Conservation (phyloP, 495 filamentous ascomycete species). For the Aspergillus egyptiacus region DNA sequence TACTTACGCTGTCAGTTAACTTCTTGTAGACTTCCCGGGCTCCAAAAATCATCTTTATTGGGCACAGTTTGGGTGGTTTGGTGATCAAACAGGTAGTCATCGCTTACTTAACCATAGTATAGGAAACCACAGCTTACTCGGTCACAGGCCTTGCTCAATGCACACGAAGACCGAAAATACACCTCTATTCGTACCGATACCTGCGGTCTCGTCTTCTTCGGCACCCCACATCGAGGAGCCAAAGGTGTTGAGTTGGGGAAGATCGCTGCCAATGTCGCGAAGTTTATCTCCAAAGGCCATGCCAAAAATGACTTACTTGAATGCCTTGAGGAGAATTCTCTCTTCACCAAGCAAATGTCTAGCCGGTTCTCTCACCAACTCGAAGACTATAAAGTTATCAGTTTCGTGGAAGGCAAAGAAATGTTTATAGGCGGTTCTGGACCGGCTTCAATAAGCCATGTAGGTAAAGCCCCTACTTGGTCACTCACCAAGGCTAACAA, state of each 20-base stretch:
- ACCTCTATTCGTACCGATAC: slow-evolving; percentile 34
- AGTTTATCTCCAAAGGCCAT: slow-evolving; percentile 30
- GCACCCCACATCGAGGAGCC: slow-evolving; percentile 40
- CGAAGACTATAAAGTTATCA: slow-evolving; percentile 36
- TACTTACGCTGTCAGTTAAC: background rate
- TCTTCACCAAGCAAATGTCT: slow-evolving; percentile 37
- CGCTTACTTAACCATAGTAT: too few relatives aligned
- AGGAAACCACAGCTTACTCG: background rate
- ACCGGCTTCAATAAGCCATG: slow-evolving; percentile 31
- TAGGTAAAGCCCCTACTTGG: slow-evolving; percentile 9
- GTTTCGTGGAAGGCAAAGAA: slow-evolving; percentile 40
- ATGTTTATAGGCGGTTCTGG: slow-evolving; percentile 29
- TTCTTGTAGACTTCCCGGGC: slow-evolving; percentile 14
- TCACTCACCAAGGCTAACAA: slow-evolving; percentile 7
- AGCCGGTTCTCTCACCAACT: slow-evolving; percentile 34
- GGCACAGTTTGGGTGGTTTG: slow-evolving; percentile 43
- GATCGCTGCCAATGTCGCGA: slow-evolving; percentile 33
- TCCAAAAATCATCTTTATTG: slow-evolving; percentile 40
- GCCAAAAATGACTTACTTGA: slow-evolving; percentile 34
- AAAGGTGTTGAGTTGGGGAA: slow-evolving; percentile 36
- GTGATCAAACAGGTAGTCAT: slow-evolving; percentile 39
- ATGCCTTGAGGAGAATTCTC: slow-evolving; percentile 35
- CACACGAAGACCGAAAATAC: slow-evolving; percentile 38
- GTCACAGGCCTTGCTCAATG: slow-evolving; percentile 36
- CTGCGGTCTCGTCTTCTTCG: slow-evolving; percentile 42